A percentile compares a stretch with the other conserved stretches of the same genome.
phyloP scores from a whole-genome alignment of 2,329 filamentous ascomycete species.

The Fusarium buharicum region DNA sequence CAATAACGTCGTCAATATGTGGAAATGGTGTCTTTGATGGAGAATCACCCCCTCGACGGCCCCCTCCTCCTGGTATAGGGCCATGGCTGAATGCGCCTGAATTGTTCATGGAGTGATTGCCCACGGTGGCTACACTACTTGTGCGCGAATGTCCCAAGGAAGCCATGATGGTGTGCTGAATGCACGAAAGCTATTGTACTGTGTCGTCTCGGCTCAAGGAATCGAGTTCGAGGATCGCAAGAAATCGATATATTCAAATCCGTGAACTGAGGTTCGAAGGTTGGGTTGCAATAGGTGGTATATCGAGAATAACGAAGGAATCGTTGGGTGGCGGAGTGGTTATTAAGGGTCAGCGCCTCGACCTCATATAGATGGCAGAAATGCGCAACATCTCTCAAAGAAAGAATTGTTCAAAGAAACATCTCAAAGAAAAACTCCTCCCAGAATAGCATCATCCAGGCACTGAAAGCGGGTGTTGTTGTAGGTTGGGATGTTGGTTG shows the following conservation, averaged over 20 bases:
- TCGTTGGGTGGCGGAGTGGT: slow-evolving; percentile 34
- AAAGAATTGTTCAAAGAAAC: slow-evolving; percentile 20
- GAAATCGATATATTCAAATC: neutral
- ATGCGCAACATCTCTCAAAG: slow-evolving; percentile 32
- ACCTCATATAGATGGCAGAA: slow-evolving; percentile 15
- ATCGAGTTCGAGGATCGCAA: slow-evolving; percentile 5
- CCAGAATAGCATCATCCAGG: slow-evolving; percentile 21
- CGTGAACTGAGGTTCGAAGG: slow-evolving; percentile 4
- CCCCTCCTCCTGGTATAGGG: slow-evolving; percentile 43
- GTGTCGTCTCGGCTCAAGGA: slow-evolving; percentile 23
- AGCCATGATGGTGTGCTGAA: slow-evolving; percentile 37
- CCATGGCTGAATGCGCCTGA: slow-evolving; percentile 47
- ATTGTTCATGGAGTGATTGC: slow-evolving; percentile 48
- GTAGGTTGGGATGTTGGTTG: slow-evolving; percentile 20
- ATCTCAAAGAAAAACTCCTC: slow-evolving; percentile 20
- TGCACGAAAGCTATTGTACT: slow-evolving; percentile 13
- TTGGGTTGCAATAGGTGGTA: slow-evolving; percentile 18
- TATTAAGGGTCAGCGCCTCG: slow-evolving; percentile 34
- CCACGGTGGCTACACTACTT: slow-evolving; percentile 42
- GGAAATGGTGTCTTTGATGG: slow-evolving; percentile 54
- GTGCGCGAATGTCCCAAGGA: slow-evolving; percentile 44
- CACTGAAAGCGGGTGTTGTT: slow-evolving; percentile 1
- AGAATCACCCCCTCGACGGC: slow-evolving; percentile 44
- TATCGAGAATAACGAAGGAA: slow-evolving; percentile 19
- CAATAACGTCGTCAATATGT: slow-evolving; percentile 65